These are phyloP conservation scores for Mariannaea sp. DNA, from an alignment of 2,329 filamentous ascomycete genomes.

Conservation along the genomic window DNA sequence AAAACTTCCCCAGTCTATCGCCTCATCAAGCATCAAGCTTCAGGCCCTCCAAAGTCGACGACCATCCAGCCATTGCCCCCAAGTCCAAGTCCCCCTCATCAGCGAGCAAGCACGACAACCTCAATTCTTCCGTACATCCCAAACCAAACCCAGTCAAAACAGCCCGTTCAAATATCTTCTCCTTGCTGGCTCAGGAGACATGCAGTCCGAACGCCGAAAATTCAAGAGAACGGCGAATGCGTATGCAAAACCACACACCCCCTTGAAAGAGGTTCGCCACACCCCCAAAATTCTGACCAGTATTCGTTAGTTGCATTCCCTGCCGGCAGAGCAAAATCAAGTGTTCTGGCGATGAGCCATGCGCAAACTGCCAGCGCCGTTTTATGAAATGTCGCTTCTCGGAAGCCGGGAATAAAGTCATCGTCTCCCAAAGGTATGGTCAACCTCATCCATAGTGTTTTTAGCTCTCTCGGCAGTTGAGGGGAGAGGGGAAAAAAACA, in stretches of 20 bases:
- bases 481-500: no score
- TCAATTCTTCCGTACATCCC: neutral
- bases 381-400: conserved; percentile 14
- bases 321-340: conserved; percentile 15
- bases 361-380: conserved; percentile 9
- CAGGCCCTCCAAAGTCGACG: neutral
- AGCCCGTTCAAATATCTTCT: no score
- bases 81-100: no score
- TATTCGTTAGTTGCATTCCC: conserved; percentile 4
- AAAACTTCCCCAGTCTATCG: neutral
- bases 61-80: no score
- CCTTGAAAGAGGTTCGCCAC: neutral
- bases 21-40: neutral
- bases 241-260: conserved; percentile 1
- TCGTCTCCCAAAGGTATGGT: conserved; percentile 10
- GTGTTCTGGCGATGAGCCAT: conserved; percentile 13
- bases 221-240: conserved; percentile 13
- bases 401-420: conserved; percentile 6
- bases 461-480: neutral
- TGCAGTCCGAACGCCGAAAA: conserved; percentile 13
- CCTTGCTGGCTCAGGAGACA: neutral
- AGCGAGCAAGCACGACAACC: no score
- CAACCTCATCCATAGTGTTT: neutral
- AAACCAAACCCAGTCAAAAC: no score
- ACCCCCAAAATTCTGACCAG: neutral